Base-by-base conservation (phyloP, 2,329 filamentous ascomycete species). In the Fusarium staphyleae region DNA sequence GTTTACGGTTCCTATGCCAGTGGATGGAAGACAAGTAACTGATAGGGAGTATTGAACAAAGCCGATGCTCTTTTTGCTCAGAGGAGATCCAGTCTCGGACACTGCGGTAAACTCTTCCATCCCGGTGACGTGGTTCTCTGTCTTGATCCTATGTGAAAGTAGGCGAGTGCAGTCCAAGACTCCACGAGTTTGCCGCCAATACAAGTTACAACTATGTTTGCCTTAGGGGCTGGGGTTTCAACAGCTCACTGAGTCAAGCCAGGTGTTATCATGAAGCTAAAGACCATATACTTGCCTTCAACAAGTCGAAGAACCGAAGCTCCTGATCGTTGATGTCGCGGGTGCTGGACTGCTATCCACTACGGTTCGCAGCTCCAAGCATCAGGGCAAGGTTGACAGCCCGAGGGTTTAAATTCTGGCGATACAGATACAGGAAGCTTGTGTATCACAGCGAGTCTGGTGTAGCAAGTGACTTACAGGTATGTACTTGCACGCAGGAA, bases 21-120 rank as follows among this genome's bases (percentile, higher is more conserved):
- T 57, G 54, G 54, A 46, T 57, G 44, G 49, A 54, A 35, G 10
- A 19, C 19, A 46, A 42, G n/a, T n/a, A n/a, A n/a, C n/a, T n/a
- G 33, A 12, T 14, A 34, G 44, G n/a, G 28, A 28, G 6, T 14
- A 29, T 4, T 57, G 54, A 16, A 54, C 8, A 45, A 54, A 11
- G 54, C 49, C 0, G 40, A 57, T 19, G 50, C 35, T 2, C 15
- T 57, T 5, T 53, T 57, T 13, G n/a, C 44, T 6, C 39, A 39
- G 14, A 44, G 44, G 6, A 54, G 39, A 14, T 14, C 54, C 30
- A 54, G 30, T 19, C 0, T 1, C 2, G 18, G 37, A n/a, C 40
- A 43, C 13, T 15, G 26, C 9, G 2, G 9, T 2, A 46, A 32
- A 22, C 32, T 57, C 2, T 57, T 46, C 7, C 16, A 6, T 5